A percentile compares a stretch with the other conserved stretches of the same genome.
Conservation (phyloP, 1,284 basidiomycete species). For the Bothia castanella region DNA sequence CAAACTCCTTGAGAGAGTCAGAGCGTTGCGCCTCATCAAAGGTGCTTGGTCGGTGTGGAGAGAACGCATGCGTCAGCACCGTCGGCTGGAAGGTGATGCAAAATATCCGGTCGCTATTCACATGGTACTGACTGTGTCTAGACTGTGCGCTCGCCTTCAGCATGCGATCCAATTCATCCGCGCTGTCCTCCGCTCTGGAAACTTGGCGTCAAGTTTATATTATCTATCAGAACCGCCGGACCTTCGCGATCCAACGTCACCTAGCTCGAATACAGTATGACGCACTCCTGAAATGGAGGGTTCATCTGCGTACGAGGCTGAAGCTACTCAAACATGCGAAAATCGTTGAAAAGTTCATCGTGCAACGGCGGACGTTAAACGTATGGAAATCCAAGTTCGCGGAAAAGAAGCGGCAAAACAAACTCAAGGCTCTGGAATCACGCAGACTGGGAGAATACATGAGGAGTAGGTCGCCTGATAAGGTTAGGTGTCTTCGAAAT, state of each 20-base stretch:
- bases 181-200: constrained; percentile 40
- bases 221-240: constrained; percentile 48
- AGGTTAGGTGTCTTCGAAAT: constrained; percentile 6
- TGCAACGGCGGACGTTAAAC: constrained; percentile 49
- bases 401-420: constrained; percentile 46
- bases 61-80: constrained; percentile 41
- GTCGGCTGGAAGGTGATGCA: constrained; percentile 44
- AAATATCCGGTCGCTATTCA: not conserved
- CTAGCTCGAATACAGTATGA: constrained; percentile 44
- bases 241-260: constrained; percentile 51
- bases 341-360: constrained; percentile 52
- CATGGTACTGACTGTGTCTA: constrained; percentile 27
- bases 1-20: constrained; percentile 55
- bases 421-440: constrained; percentile 44
- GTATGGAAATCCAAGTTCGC: constrained; percentile 50
- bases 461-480: constrained; percentile 38
- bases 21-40: constrained; percentile 44
- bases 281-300: constrained; percentile 55
- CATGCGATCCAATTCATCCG: constrained; percentile 41
- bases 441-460: constrained; percentile 41
- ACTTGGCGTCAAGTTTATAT: constrained; percentile 48
- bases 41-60: constrained; percentile 54
- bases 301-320: constrained; percentile 49
- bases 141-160: constrained; percentile 55
- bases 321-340: constrained; percentile 57